These are phyloP conservation scores for Tieghemiomyces parasiticus DNA, from an alignment of 192 early-diverging fungal genomes.

Conservation along the genomic window DNA sequence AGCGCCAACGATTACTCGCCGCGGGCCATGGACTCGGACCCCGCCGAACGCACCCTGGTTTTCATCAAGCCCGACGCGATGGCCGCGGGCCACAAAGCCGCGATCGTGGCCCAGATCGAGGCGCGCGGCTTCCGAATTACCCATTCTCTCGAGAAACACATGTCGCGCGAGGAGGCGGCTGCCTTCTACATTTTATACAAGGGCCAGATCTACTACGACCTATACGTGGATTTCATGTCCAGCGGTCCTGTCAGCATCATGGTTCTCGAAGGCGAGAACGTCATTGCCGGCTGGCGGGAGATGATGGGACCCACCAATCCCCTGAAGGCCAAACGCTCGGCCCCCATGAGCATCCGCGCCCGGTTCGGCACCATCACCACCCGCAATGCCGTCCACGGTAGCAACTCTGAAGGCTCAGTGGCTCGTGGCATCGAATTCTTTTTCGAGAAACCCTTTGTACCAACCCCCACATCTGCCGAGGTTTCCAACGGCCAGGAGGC, in stretches of 20 bases:
- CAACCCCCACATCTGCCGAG: neutral
- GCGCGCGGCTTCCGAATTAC: conserved; percentile 29
- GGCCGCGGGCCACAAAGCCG: conserved; percentile 15
- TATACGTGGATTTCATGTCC: conserved; percentile 25
- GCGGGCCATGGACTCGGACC: conserved; percentile 16
- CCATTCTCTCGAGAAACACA: conserved; percentile 20
- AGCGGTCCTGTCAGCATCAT: conserved; percentile 34
- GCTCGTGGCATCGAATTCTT: conserved; percentile 28
- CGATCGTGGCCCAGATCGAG: conserved; percentile 21
- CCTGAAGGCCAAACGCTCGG: conserved; percentile 15
- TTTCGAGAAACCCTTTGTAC: conserved; percentile 13
- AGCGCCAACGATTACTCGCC: conserved; percentile 17
- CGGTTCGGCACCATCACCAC: conserved; percentile 23
- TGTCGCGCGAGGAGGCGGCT: conserved; percentile 22
- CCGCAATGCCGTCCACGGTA: conserved; percentile 39
- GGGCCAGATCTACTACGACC: conserved; percentile 22
- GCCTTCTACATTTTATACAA: conserved; percentile 28
- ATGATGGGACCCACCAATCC: conserved; percentile 35
- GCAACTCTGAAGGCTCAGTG: conserved; percentile 28
- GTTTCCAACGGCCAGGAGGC: conserved; percentile 8
- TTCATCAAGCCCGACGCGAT: conserved; percentile 38
- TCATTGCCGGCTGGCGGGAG: conserved; percentile 30
- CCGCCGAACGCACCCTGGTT: conserved; percentile 29
- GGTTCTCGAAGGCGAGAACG: conserved; percentile 30
- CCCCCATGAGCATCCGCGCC: conserved; percentile 31